Evolutionary conservation across 345 rosid genomes (phyloP), one percentile per base, ranked within the genome.

Genomic region (Hibiscus mutabilis): DNA sequence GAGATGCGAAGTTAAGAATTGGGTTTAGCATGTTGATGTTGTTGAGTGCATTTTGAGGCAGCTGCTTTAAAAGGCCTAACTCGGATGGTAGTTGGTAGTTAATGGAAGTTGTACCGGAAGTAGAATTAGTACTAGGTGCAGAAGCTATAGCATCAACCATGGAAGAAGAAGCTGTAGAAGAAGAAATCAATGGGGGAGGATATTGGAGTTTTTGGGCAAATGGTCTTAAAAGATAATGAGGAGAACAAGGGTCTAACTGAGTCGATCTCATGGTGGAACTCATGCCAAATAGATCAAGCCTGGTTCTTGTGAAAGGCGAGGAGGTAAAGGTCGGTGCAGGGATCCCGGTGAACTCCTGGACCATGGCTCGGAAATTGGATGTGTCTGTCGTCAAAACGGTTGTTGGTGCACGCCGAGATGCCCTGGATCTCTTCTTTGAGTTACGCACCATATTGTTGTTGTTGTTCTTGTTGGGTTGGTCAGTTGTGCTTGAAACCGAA

Each of bases 311-410:
- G 71, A 85, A 90, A 57, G 83, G 80, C 24, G 90, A 86, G 66
- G 82, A 80, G 2, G 89, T 71, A 69, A 86, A 88, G 22, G 98
- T 97, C 10, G 96, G 96, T 53, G 96, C 82, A 53, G 98, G 98
- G 64, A 94, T 94, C 14, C 97, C 98, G 16, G 98, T 94, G 75
- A 94, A 91, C 66, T 94, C 98, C 75, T 94, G 98, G 73, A 94
- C 98, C 97, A 94, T 94, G 58, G 96, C 96, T 79, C 96, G 82
- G 87, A 94, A 94, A 75, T 94, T 94, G 46, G 88, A 75, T 58
- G 97, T 94, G 78, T 94, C 97, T 56, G 98, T 94, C 4, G 89
- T 91, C 77, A 94, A 74, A 63, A 94, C 90, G 25, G 98, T 94
- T 0, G 98, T 94, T 11, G 98, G 98, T 66, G 97, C 98, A 76